These are phyloP conservation scores for Wickerhamiella azymoides DNA, from an alignment of 805 yeast genomes.

Conservation along the genomic window DNA sequence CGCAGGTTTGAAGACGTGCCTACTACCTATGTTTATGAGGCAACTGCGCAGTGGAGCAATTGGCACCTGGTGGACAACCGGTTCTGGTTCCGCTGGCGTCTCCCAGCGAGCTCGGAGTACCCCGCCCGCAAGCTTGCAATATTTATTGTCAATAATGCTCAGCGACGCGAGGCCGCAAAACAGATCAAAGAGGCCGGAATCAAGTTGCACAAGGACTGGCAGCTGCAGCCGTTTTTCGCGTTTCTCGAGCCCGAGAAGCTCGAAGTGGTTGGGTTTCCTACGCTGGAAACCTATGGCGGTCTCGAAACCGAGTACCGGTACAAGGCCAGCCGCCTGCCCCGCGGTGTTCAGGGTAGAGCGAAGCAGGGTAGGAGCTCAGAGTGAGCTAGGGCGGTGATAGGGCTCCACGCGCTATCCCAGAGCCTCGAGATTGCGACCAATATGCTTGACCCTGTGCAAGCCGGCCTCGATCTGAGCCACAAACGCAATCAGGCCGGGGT, in stretches of 20 bases:
- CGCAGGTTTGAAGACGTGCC: slow-evolving; percentile 5
- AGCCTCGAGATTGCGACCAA: not conserved
- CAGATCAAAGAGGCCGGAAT: not conserved
- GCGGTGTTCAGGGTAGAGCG: too few relatives aligned
- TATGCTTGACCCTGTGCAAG: slow-evolving; percentile 2
- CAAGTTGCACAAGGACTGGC: not conserved
- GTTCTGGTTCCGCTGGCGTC: slow-evolving; percentile 17
- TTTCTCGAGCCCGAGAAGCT: slow-evolving; percentile 8
- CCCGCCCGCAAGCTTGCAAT: not conserved
- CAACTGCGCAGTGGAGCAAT: slow-evolving; percentile 13
- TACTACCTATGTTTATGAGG: slow-evolving; percentile 1
- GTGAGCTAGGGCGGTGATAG: too few relatives aligned
- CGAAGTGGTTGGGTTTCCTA: slow-evolving; percentile 16
- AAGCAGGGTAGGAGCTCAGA: too few relatives aligned
- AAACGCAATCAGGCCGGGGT: slow-evolving; percentile 8
- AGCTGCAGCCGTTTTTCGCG: slow-evolving; percentile 15
- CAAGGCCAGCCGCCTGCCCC: not conserved
- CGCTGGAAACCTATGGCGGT: slow-evolving; percentile 7
- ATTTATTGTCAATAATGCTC: not conserved
- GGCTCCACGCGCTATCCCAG: not conserved
- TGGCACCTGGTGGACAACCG: slow-evolving; percentile 17
- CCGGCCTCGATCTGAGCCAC: slow-evolving; percentile 6
- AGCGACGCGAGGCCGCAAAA: not conserved
- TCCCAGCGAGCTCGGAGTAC: not conserved
- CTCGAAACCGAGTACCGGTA: slow-evolving; percentile 12